Evolutionary conservation across 768 basidiomycete species (phyloP), one percentile per base, ranked within the genome.

Genomic region (Pleurotus cornucopiae): DNA sequence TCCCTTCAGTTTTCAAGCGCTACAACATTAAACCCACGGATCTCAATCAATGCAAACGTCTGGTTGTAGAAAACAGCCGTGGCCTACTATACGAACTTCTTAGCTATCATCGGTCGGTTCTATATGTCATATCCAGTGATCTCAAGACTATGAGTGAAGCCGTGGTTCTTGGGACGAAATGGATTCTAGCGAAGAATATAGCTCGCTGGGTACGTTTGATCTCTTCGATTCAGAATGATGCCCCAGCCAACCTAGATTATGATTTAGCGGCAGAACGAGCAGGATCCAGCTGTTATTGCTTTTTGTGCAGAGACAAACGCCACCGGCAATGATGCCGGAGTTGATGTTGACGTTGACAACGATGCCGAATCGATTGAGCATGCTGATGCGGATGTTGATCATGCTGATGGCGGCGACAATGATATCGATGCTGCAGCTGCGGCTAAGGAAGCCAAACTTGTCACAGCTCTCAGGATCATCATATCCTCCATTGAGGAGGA

Each of bases 41-140:
- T 6, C 41, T 44, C 20, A 16, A 21, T 11, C 41, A 21, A 44
- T 44, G 41, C 20, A 44, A 21, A 21, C 6, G n/a, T 2, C 14
- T 44, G 20, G 9, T 44, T 16, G 41, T 21, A n/a, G 41, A 44
- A n/a, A 44, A 44, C 41, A 21, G 3, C n/a, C n/a, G n/a, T n/a
- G 41, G 41, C 20, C 41, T 44, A 44, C 41, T 62, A 7, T 43
- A 34, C 6, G 46, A 58, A 26, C 60, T 64, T 2, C 46, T 67
- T 9, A 40, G 9, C 13, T 57, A 60, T 20, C 55, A 57, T 9
- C 57, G 64, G 2, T 49, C 41, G 21, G 59, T 65, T 6, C 56
- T 70, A 1, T 66, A 66, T 38, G 61, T 63, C 2, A 57, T 69
- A n/a, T 68, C 65, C 48, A 44, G 61, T 5, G 60, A 65, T 21